These are phyloP conservation scores for Trichoderma arundinaceum DNA, from an alignment of 2,329 filamentous ascomycete genomes.

Conservation along the genomic window DNA sequence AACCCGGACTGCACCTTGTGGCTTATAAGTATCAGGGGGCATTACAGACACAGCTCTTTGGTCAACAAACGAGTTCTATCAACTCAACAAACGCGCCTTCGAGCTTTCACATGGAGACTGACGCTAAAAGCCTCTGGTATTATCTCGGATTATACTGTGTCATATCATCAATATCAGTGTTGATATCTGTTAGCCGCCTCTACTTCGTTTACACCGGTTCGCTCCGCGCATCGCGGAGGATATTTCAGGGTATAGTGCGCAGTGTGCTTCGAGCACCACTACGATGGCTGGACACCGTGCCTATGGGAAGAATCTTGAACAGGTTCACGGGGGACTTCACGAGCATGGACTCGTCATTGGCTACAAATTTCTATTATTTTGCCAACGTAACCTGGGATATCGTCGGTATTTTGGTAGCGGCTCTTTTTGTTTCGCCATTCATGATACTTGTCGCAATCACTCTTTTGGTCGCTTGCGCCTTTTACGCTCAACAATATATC, in stretches of 20 bases:
- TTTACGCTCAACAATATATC: constrained; percentile 18
- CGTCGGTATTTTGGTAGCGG: constrained; percentile 16
- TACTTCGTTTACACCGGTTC: constrained; percentile 21
- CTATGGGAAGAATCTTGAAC: constrained; percentile 19
- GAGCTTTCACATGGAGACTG: neutral
- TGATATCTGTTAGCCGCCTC: constrained; percentile 18
- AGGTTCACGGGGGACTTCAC: constrained; percentile 24
- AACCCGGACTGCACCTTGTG: neutral
- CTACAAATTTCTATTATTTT: constrained; percentile 20
- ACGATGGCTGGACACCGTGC: constrained; percentile 22
- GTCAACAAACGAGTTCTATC: neutral
- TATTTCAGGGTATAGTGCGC: constrained; percentile 23
- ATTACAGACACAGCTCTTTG: constrained; percentile 11
- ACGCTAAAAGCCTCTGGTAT: constrained; percentile 7
- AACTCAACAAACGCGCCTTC: neutral
- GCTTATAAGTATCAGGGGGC: constrained; percentile 1
- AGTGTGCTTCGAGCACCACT: constrained; percentile 25
- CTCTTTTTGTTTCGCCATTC: constrained; percentile 20
- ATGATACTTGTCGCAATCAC: constrained; percentile 18
- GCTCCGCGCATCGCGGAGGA: constrained; percentile 16
- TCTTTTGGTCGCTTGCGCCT: neutral
- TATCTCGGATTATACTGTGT: constrained; percentile 23
- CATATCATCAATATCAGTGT: constrained; percentile 8
- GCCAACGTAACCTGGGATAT: constrained; percentile 16
- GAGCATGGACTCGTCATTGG: constrained; percentile 23